A percentile compares a stretch with the other conserved stretches of the same genome.
These are phyloP conservation scores for Borovskyia barvae DNA, from an alignment of 208 protist genomes.

Conservation along the genomic window DNA sequence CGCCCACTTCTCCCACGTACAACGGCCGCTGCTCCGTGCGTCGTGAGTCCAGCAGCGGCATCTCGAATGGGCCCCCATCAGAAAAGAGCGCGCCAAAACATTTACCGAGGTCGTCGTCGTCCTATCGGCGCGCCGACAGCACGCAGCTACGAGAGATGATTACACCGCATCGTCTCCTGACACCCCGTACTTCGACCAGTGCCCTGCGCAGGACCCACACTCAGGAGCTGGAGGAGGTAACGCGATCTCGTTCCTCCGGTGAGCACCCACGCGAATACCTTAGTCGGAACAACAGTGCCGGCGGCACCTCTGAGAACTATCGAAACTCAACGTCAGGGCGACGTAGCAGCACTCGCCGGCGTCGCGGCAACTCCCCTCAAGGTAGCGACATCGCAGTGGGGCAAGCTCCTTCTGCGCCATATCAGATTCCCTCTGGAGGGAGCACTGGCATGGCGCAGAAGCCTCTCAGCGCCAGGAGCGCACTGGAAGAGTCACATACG, in stretches of 20 bases:
- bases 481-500: slow-evolving; percentile 22
- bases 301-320: background rate
- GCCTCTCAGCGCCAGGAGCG: slow-evolving; percentile 11
- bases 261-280: too few species aligned
- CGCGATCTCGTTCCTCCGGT: slow-evolving; percentile 1
- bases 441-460: slow-evolving; percentile 8
- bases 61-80: background rate
- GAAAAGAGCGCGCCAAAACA: background rate
- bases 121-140: slow-evolving; percentile 40
- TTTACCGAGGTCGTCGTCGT: slow-evolving; percentile 21
- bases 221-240: slow-evolving; percentile 15
- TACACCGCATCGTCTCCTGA: slow-evolving; percentile 20
- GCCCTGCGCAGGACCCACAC: slow-evolving; percentile 22
- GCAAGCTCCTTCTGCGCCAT: too few species aligned
- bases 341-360: slow-evolving; percentile 24
- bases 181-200: slow-evolving; percentile 24
- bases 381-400: too few species aligned
- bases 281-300: background rate
- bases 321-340: background rate
- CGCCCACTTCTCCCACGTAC: too few species aligned
- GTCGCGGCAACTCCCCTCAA: slow-evolving; percentile 27
- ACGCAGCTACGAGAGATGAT: slow-evolving; percentile 26
- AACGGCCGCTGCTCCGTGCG: slow-evolving; percentile 16
- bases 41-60: slow-evolving; percentile 22
- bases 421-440: slow-evolving; percentile 18